phyloP scores from a whole-genome alignment of 2,329 filamentous ascomycete genomes.

The Botrytis squamosa region DNA sequence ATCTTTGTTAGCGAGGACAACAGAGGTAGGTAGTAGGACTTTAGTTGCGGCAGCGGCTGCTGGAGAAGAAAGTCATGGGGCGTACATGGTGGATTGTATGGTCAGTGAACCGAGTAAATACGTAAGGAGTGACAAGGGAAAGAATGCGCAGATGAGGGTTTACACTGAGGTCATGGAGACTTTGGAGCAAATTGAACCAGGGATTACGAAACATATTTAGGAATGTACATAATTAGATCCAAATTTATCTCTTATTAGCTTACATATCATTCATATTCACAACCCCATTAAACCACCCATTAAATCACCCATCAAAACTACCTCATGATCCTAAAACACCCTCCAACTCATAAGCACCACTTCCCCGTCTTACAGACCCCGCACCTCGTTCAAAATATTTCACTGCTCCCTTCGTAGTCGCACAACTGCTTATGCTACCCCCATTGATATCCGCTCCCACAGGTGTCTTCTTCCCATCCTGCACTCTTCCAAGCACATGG shows the following conservation, averaged over 20 bases:
- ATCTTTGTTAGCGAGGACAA: constrained; percentile 34
- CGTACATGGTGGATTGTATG: constrained; percentile 35
- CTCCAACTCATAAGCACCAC: constrained; percentile 9
- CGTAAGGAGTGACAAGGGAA: constrained; percentile 43
- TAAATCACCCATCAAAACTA: not conserved
- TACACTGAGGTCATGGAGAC: constrained; percentile 46
- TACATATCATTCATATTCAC: not conserved
- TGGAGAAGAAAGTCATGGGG: constrained; percentile 37
- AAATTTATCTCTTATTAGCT: not conserved
- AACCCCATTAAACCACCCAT: not conserved
- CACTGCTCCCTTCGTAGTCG: constrained; percentile 51
- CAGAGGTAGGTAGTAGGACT: constrained; percentile 41
- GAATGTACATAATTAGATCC: not conserved
- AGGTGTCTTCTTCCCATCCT: constrained; percentile 42
- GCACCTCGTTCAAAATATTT: constrained; percentile 53
- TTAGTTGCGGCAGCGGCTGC: constrained; percentile 37
- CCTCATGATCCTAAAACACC: not conserved
- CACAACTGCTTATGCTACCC: constrained; percentile 53
- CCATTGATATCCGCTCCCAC: constrained; percentile 45
- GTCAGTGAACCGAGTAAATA: constrained; percentile 37
- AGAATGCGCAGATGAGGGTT: constrained; percentile 40
- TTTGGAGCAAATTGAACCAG: constrained; percentile 46
- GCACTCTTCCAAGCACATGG: constrained; percentile 57
- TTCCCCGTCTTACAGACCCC: constrained; percentile 4
- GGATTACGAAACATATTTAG: constrained; percentile 35